Conservation (phyloP, 139 green algal genomes). For the Astrephomene gubernaculifera region DNA sequence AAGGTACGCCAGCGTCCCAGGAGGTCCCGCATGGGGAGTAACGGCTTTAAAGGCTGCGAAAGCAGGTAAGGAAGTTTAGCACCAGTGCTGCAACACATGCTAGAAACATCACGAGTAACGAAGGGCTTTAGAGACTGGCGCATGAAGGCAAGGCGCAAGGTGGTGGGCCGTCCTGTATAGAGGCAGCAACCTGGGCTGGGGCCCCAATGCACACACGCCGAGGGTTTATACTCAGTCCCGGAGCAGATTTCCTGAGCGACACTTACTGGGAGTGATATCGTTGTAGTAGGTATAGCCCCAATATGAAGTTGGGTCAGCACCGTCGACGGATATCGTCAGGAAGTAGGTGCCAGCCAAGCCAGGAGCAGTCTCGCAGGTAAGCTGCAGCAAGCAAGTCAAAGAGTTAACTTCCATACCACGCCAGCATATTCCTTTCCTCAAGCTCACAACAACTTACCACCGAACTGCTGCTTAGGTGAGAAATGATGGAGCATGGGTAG, state of each 20-base stretch:
- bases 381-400: neutral
- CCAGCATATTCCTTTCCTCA: too few relatives aligned
- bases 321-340: conserved; percentile 23
- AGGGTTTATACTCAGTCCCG: too few relatives aligned
- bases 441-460: too few relatives aligned
- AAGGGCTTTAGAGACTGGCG: too few relatives aligned
- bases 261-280: conserved; percentile 42
- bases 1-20: neutral
- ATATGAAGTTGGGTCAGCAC: neutral
- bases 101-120: neutral
- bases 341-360: conserved; percentile 25
- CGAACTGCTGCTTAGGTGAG: conserved; percentile 28
- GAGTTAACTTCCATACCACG: too few relatives aligned
- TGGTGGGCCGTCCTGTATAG: too few relatives aligned
- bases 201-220: too few relatives aligned
- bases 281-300: conserved; percentile 30
- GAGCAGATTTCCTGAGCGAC: too few relatives aligned
- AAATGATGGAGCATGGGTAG: conserved; percentile 43
- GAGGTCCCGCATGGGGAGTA: neutral
- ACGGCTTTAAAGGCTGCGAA: conserved; percentile 8
- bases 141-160: too few relatives aligned
- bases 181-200: too few relatives aligned
- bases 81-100: too few relatives aligned
- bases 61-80: too few relatives aligned
- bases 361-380: conserved; percentile 41